Percentiles rank a stretch among this genome's conserved stretches.
These are phyloP conservation scores for Berberis thunbergii DNA, from an alignment of 164 flowering plant genomes.

Conservation along the genomic window DNA sequence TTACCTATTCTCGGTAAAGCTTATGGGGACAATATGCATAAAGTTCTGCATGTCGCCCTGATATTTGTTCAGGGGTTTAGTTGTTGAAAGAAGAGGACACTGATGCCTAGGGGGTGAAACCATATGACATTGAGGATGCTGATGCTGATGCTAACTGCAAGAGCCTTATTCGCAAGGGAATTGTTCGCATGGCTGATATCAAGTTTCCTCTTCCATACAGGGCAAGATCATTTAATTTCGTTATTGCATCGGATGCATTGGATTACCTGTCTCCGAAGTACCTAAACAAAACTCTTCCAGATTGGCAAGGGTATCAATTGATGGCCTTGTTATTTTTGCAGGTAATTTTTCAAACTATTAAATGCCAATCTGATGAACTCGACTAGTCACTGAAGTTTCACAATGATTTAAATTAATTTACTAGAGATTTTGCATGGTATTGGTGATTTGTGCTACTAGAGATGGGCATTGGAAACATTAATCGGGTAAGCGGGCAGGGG, in stretches of 20 bases:
- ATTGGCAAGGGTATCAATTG: constrained; percentile 70
- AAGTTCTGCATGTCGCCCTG: constrained; percentile 89
- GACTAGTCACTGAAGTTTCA: too few species aligned
- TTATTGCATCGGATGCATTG: constrained; percentile 80
- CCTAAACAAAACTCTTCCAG: constrained; percentile 85
- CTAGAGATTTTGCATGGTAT: too few species aligned
- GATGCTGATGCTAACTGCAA: constrained; percentile 65
- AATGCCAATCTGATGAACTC: not conserved
- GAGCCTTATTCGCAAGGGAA: constrained; percentile 63
- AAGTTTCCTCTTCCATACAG: constrained; percentile 90
- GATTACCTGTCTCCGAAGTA: constrained; percentile 91
- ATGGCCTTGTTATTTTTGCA: constrained; percentile 75
- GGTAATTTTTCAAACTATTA: constrained; percentile 32
- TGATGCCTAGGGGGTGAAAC: constrained; percentile 94
- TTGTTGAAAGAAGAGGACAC: constrained; percentile 75
- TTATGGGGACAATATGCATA: constrained; percentile 76
- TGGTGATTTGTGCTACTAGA: too few species aligned
- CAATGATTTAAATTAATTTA: too few species aligned
- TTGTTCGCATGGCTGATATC: constrained; percentile 86
- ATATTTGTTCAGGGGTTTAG: constrained; percentile 70
- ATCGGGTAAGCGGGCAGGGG: too few species aligned
- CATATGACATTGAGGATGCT: constrained; percentile 84
- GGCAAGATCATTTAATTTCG: constrained; percentile 71
- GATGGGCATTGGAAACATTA: too few species aligned
- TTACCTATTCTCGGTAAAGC: constrained; percentile 68